phyloP scores from a whole-genome alignment of 768 basidiomycete genomes.

The Leccinum rimulosum region DNA sequence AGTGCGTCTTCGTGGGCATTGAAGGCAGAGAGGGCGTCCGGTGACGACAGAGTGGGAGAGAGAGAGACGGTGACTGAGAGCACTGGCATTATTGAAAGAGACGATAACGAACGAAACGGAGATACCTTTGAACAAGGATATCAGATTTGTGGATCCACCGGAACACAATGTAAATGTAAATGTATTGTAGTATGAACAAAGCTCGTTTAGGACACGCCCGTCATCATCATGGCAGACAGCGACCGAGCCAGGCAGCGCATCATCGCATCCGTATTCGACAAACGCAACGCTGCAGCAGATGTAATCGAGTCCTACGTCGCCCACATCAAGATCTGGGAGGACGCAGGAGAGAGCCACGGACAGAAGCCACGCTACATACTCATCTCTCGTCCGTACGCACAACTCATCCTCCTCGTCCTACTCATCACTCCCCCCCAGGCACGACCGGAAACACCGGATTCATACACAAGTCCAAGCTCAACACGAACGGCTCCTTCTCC shows the following conservation, averaged over 20 bases:
- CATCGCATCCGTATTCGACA: constrained; percentile 79
- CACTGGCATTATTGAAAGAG: constrained; percentile 20
- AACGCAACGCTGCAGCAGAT: constrained; percentile 58
- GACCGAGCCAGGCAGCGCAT: constrained; percentile 66
- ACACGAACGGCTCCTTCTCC: constrained; percentile 91
- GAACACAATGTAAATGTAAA: neutral
- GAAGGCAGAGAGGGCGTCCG: constrained; percentile 31
- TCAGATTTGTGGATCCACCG: constrained; percentile 5
- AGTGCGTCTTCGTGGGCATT: constrained; percentile 30
- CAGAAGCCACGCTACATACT: constrained; percentile 89
- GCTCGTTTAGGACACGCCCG: constrained; percentile 11
- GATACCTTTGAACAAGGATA: constrained; percentile 6
- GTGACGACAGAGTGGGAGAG: constrained; percentile 33
- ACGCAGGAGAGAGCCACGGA: constrained; percentile 67
- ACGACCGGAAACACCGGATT: constrained; percentile 59
- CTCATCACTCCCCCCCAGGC: constrained; percentile 39
- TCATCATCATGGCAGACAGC: constrained; percentile 36
- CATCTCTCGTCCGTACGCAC: constrained; percentile 69
- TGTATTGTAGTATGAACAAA: no score
- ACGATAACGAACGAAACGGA: neutral
- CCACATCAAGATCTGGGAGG: constrained; percentile 94
- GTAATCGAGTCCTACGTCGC: constrained; percentile 80
- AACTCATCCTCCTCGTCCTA: neutral
- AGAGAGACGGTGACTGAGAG: constrained; percentile 16
- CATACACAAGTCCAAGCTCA: constrained; percentile 96